Evolutionary conservation across 2,329 filamentous ascomycete genomes (phyloP).

Genomic region (Aspergillus persii): DNA sequence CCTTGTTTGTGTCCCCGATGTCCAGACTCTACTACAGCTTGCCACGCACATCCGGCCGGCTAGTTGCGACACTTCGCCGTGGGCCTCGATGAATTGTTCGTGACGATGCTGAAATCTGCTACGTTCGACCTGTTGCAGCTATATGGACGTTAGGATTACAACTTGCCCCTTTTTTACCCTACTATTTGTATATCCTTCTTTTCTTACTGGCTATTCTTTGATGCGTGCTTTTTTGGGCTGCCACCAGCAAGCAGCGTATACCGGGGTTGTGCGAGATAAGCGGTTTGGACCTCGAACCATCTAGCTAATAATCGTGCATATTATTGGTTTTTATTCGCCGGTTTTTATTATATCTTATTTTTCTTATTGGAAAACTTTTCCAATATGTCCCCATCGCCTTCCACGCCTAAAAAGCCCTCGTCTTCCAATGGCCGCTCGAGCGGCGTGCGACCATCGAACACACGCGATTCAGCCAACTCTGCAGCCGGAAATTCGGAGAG

Average conservation of each 20-base stretch:
- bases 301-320: constrained; percentile 1
- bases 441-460: constrained; percentile 5
- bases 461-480: constrained; percentile 2
- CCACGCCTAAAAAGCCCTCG: constrained; percentile 13
- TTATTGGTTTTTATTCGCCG: not conserved
- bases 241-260: not conserved
- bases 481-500: constrained; percentile 14
- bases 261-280: not conserved
- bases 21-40: constrained; percentile 16
- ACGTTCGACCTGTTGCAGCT: constrained; percentile 2
- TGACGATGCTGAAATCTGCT: constrained; percentile 13
- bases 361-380: not conserved
- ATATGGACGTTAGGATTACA: constrained; percentile 4
- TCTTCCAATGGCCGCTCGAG: constrained; percentile 12
- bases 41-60: constrained; percentile 12
- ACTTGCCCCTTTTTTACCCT: not conserved
- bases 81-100: constrained; percentile 15
- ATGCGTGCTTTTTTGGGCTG: not conserved
- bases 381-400: constrained; percentile 18
- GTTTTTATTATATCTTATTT: not conserved
- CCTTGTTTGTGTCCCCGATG: constrained; percentile 7
- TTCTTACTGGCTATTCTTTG: not conserved
- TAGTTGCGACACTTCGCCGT: constrained; percentile 2
- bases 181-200: not conserved
- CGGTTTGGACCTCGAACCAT: not conserved